Percentiles rank a stretch among this genome's conserved stretches.
phyloP scores from a whole-genome alignment of 1,139 yeast species.

The Ogataea hybrid region DNA sequence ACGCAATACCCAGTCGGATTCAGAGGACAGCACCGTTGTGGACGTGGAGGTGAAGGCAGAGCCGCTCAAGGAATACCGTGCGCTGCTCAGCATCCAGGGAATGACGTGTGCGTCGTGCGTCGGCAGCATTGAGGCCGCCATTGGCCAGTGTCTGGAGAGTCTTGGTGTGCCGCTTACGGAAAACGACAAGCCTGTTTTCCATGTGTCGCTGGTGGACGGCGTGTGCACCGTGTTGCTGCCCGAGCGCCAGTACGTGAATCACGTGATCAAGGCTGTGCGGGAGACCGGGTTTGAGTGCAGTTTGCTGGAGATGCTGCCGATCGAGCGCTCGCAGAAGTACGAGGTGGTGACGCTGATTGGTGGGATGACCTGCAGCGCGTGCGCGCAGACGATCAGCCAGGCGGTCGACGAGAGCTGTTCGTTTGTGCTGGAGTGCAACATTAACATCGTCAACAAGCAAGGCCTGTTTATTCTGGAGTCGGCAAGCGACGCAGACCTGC shows the following conservation, averaged over 20 bases:
- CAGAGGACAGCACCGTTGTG: slow-evolving; percentile 15
- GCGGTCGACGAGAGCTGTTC: slow-evolving; percentile 47
- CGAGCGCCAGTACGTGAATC: slow-evolving; percentile 51
- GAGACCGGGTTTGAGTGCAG: slow-evolving; percentile 59
- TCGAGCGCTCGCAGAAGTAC: slow-evolving; percentile 45
- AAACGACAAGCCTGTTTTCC: slow-evolving; percentile 32
- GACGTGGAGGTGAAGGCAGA: slow-evolving; percentile 21
- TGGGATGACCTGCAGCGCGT: slow-evolving; percentile 76
- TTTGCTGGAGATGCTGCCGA: slow-evolving; percentile 59
- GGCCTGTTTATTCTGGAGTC: slow-evolving; percentile 58
- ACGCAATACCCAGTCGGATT: background rate
- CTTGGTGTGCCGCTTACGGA: slow-evolving; percentile 14
- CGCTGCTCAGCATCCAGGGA: slow-evolving; percentile 54
- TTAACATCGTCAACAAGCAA: slow-evolving; percentile 58
- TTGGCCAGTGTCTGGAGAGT: slow-evolving; percentile 36
- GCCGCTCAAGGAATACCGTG: slow-evolving; percentile 38
- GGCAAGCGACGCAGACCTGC: slow-evolving; percentile 32
- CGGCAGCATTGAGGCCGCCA: slow-evolving; percentile 43
- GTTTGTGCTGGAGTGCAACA: slow-evolving; percentile 51
- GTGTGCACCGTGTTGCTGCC: slow-evolving; percentile 48
- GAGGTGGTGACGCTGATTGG: slow-evolving; percentile 61
- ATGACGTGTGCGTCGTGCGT: slow-evolving; percentile 38
- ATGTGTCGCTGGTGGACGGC: slow-evolving; percentile 39
- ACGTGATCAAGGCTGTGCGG: slow-evolving; percentile 44
- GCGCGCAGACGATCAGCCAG: slow-evolving; percentile 54